A percentile compares a stretch with the other conserved stretches of the same genome.
Evolutionary conservation across 78 protist species (phyloP).

Genomic region (Andalucia godoyi): DNA sequence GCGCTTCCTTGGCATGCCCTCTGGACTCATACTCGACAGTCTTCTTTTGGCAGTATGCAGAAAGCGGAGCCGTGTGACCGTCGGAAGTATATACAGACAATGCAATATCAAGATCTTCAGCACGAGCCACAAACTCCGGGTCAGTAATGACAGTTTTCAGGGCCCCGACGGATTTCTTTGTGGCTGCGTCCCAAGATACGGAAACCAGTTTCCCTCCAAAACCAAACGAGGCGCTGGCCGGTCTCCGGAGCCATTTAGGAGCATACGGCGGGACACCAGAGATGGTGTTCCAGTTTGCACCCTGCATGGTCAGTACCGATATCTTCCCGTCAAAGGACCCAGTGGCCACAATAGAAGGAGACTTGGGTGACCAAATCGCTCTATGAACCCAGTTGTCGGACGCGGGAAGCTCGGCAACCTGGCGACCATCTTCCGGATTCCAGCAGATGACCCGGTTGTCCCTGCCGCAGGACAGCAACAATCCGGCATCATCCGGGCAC

Average conservation of each 20-base stretch:
- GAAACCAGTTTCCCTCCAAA: constrained; percentile 73
- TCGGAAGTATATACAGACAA: too few relatives aligned
- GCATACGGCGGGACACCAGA: background rate
- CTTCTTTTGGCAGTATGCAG: too few relatives aligned
- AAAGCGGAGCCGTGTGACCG: too few relatives aligned
- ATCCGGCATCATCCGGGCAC: constrained; percentile 59
- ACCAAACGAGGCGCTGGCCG: constrained; percentile 71
- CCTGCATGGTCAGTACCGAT: constrained; percentile 14
- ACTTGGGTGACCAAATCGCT: constrained; percentile 75
- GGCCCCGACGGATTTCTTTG: too few relatives aligned
- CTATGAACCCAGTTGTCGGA: constrained; percentile 64
- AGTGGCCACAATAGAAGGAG: constrained; percentile 49
- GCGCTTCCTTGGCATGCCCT: too few relatives aligned
- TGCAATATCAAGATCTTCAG: too few relatives aligned
- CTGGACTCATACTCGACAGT: too few relatives aligned
- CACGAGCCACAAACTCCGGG: too few relatives aligned
- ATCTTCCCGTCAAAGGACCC: constrained; percentile 62
- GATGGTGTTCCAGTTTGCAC: background rate
- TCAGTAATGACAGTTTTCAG: too few relatives aligned
- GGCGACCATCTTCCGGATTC: constrained; percentile 56
- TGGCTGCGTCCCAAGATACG: too few relatives aligned
- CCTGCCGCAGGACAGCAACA: constrained; percentile 64
- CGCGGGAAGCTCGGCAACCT: constrained; percentile 46
- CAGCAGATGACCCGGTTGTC: constrained; percentile 82
- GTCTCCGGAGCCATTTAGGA: constrained; percentile 48